These are phyloP conservation scores for Coemansia reversa DNA, from an alignment of 192 early-diverging fungal species.

Conservation along the genomic window DNA sequence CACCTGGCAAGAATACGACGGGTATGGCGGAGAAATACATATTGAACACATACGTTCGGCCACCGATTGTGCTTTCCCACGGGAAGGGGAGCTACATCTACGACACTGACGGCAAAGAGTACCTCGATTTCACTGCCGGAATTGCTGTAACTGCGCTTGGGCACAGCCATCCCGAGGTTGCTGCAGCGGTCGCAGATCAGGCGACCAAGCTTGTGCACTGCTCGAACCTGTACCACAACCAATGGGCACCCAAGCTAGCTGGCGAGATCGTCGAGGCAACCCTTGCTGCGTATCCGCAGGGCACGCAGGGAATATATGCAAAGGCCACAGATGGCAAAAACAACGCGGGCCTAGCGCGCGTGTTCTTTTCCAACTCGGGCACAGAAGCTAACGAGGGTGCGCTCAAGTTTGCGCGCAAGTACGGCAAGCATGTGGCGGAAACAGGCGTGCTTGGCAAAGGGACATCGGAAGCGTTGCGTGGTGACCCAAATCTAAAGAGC, in stretches of 20 bases:
- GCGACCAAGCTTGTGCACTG: constrained; percentile 80
- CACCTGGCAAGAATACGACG: constrained; percentile 12
- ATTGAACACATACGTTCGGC: constrained; percentile 69
- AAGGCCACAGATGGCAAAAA: constrained; percentile 10
- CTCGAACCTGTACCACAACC: constrained; percentile 91
- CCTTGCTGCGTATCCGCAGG: constrained; percentile 42
- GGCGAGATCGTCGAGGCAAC: constrained; percentile 69
- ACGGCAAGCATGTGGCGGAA: constrained; percentile 57
- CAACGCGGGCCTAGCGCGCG: constrained; percentile 56
- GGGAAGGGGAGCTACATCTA: constrained; percentile 82
- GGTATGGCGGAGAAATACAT: constrained; percentile 58
- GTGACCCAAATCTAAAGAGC: constrained; percentile 60
- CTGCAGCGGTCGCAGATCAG: constrained; percentile 76
- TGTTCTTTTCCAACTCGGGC: constrained; percentile 96
- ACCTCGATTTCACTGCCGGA: constrained; percentile 90
- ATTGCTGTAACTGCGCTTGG: constrained; percentile 95
- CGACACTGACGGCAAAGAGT: constrained; percentile 72
- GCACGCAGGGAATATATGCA: constrained; percentile 51
- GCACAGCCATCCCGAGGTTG: constrained; percentile 77
- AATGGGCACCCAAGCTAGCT: constrained; percentile 80
- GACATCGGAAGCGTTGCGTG: constrained; percentile 53
- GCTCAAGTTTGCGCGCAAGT: constrained; percentile 93
- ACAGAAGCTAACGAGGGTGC: constrained; percentile 99
- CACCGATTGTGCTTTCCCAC: constrained; percentile 71
- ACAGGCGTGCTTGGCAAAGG: constrained; percentile 35